Conservation (phyloP, 1,139 yeast genomes). For the Debaryomyces sp. region DNA sequence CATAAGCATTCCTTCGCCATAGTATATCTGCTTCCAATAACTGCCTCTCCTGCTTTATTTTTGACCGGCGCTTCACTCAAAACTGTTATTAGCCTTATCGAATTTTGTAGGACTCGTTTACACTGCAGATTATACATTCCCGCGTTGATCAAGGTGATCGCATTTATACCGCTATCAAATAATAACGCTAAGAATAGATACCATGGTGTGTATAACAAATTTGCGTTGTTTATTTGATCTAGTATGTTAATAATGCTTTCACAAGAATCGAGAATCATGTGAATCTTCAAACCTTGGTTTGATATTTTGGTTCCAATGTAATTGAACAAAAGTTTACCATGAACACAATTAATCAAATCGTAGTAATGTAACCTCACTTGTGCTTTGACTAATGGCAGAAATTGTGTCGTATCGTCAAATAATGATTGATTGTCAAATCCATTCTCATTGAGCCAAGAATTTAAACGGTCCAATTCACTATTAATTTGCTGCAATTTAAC, state of each 20-base stretch:
- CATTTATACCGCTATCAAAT: constrained; percentile 49
- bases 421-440: constrained; percentile 39
- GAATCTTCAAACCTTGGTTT: constrained; percentile 35
- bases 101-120: constrained; percentile 26
- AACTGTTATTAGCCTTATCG: constrained; percentile 29
- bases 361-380: constrained; percentile 47
- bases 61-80: constrained; percentile 36
- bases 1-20: constrained; percentile 69
- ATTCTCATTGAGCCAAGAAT: constrained; percentile 37
- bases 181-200: constrained; percentile 49
- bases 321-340: constrained; percentile 39
- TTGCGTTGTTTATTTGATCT: constrained; percentile 35
- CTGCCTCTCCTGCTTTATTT: constrained; percentile 34
- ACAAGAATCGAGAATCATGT: constrained; percentile 39
- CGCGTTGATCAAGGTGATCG: constrained; percentile 51
- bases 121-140: constrained; percentile 31
- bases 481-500: constrained; percentile 39
- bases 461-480: constrained; percentile 31
- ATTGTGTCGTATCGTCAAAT: constrained; percentile 20
- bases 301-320: constrained; percentile 36
- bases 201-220: constrained; percentile 54
- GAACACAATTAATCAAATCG: constrained; percentile 40
- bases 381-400: constrained; percentile 31
- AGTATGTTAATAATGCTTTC: constrained; percentile 38
- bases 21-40: constrained; percentile 47